phyloP scores from a whole-genome alignment of 176 grass and related monocot genomes.

The Calamus simplicifolius region DNA sequence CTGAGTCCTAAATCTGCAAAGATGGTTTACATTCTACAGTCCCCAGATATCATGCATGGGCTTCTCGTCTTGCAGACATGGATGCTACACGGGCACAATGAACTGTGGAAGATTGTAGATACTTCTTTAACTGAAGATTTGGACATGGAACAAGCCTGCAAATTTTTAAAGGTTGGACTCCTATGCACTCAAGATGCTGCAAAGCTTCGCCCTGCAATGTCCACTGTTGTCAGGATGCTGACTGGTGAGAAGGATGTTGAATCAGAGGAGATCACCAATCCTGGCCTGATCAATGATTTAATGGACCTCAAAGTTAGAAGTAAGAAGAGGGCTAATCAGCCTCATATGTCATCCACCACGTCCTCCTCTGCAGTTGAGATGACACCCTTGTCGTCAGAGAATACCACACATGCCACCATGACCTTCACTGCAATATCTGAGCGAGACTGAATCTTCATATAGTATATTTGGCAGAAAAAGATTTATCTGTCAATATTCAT shows the following conservation, averaged over 20 bases:
- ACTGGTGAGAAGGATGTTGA: slow-evolving; percentile 42
- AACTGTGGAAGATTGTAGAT: slow-evolving; percentile 57
- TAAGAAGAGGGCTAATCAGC: slow-evolving; percentile 1
- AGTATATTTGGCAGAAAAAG: too few species aligned
- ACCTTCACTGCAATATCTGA: too few species aligned
- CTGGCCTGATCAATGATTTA: slow-evolving; percentile 50
- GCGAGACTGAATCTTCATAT: too few species aligned
- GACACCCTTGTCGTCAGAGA: too few species aligned
- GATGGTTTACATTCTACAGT: not conserved
- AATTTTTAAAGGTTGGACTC: slow-evolving; percentile 63
- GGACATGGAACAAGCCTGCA: slow-evolving; percentile 48
- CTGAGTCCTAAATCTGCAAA: too few species aligned
- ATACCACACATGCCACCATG: too few species aligned
- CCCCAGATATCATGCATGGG: slow-evolving; percentile 8
- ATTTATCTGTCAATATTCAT: too few species aligned
- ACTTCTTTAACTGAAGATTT: slow-evolving; percentile 50
- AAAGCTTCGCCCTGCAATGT: slow-evolving; percentile 66
- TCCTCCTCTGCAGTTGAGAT: not conserved
- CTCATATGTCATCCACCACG: not conserved
- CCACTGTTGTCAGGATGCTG: slow-evolving; percentile 40
- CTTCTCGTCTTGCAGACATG: slow-evolving; percentile 47
- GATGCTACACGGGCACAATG: slow-evolving; percentile 40
- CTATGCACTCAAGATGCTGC: slow-evolving; percentile 73
- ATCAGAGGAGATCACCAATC: slow-evolving; percentile 52
- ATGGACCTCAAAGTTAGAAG: slow-evolving; percentile 32